These are phyloP conservation scores for Bimuria novae-zelandiae DNA, from an alignment of 2,329 filamentous ascomycete genomes.

Conservation along the genomic window DNA sequence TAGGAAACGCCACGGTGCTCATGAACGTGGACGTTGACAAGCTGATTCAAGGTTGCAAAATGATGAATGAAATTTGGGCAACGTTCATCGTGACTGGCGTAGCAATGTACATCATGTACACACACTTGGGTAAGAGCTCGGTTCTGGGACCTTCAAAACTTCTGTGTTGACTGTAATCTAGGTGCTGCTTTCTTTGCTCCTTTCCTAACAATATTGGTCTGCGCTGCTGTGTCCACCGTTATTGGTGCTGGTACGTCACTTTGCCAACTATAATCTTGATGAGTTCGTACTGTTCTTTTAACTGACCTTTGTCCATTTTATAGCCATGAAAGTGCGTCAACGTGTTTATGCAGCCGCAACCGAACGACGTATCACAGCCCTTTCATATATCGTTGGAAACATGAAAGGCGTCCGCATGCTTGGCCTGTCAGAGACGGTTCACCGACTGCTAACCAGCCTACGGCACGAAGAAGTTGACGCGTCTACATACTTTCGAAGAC, in stretches of 20 bases:
- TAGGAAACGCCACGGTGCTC: conserved; percentile 28
- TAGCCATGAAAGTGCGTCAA: conserved; percentile 22
- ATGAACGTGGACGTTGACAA: conserved; percentile 41
- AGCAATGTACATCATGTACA: conserved; percentile 31
- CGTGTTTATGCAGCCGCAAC: conserved; percentile 26
- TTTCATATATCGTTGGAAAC: conserved; percentile 21
- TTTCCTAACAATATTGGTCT: conserved; percentile 19
- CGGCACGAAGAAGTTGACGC: conserved; percentile 25
- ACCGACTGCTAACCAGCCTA: conserved; percentile 21
- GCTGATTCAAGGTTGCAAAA: conserved; percentile 20
- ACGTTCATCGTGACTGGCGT: conserved; percentile 20
- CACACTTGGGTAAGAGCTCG: conserved; percentile 16
- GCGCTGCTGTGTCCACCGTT: conserved; percentile 13
- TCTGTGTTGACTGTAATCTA: background rate
- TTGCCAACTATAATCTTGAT: too few relatives aligned
- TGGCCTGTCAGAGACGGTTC: conserved; percentile 24
- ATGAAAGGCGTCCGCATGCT: conserved; percentile 35
- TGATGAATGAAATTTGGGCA: conserved; percentile 33
- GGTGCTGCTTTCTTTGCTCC: conserved; percentile 30
- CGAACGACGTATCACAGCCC: conserved; percentile 25
- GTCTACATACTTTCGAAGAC: conserved; percentile 11
- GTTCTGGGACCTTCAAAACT: background rate
- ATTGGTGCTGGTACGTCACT: conserved; percentile 13
- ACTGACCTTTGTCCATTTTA: background rate
- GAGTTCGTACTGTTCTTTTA: background rate